Evolutionary conservation across 2,329 filamentous ascomycete genomes (phyloP), one percentile per base, ranked within the genome.

Genomic region (Aureobasidium namibiae): DNA sequence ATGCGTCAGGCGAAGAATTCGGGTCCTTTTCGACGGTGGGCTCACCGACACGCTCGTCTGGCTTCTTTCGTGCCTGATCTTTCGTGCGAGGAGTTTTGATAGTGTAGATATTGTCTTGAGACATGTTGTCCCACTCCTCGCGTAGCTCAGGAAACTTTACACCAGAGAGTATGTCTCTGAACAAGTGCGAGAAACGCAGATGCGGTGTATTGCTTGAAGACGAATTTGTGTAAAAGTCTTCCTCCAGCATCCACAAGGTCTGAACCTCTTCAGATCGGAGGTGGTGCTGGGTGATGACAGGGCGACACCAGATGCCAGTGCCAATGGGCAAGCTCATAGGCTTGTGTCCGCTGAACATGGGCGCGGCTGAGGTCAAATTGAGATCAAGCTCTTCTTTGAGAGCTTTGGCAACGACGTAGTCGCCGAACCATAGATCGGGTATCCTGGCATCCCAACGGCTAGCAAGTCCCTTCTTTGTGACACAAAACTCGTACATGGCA

Each of bases 261-360:
- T 66, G 60, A 7, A 65, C 61, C 11, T 64, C 56, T 21, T 60
- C 39, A 1, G 61, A 38, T 11, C 56, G 60, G 11, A 69, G 49
- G 31, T 68, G 63, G 56, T 67, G 65, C 33, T 64, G 60, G 10
- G 67, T 69, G 2, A 69, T 59, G 21, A 64, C 61, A 1, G 65
- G 63, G 36, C 59, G 57, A 58, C 68, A 70, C 67, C 67, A 70
- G 18, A 60, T 63, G 10, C 63, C 56, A 6, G 29, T 24, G 6
- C 54, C 53, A 33, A 64, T 67, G 1, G 63, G 60, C 38, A 67
- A 42, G 4, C 41, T 59, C 1, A 59, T 52, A 4, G 63, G 64
- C 29, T 64, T 59, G 21, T 68, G 62, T n/a, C 62, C 56, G 14
- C 65, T 62, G 39, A 69, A 45, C 58, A 65, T 61, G 4, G 66